Evolutionary conservation across 805 yeast genomes (phyloP), one percentile per base, ranked within the genome.

Genomic region (Blastobotrys peoriensis): DNA sequence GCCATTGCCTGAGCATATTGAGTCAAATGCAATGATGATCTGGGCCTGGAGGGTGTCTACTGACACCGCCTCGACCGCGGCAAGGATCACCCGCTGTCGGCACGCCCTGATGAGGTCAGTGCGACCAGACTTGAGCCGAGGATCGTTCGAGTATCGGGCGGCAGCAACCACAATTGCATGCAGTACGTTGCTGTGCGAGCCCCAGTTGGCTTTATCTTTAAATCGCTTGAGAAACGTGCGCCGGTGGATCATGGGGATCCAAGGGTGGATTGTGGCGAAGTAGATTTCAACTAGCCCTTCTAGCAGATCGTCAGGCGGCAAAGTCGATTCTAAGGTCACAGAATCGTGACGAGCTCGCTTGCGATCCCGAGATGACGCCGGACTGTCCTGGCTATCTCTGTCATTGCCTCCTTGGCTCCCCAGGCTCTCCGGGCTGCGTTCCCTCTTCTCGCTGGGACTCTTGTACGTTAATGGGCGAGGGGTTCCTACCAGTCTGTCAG

Each of bases 241-340:
- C 28, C 33, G n/a, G 21, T 40, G 48, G 4, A 44, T 16, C 36
- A 44, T 44, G 5, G 48, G 48, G 16, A 44, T 44, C 43, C 43
- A 44, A 3, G 48, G 48, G 15, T 44, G 48, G 18, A 44, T 22
- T 13, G 33, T 39, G 8, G 16, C 20, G 17, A 44, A 44, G 33
- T 36, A 44, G 9, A 44, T 33, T 22, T 39, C 43, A 4, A 39
- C 16, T 5, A 44, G 19, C 13, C 23, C 15, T 10, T 20, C 16
- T 38, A 40, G n/a, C 22, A 39, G 20, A 10, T 44, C 44, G n/a
- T 39, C 44, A 8, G 47, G 40, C 3, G 43, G 43, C 10, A 44
- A 25, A 23, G 23, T 36, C 15, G 17, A 17, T 5, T 36, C 38
- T 16, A n/a, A 15, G 6, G 17, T 13, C 18, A 38, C 13, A 10